These are phyloP conservation scores for Claviceps lovelessii DNA, from an alignment of 2,329 filamentous ascomycete genomes.

Conservation along the genomic window DNA sequence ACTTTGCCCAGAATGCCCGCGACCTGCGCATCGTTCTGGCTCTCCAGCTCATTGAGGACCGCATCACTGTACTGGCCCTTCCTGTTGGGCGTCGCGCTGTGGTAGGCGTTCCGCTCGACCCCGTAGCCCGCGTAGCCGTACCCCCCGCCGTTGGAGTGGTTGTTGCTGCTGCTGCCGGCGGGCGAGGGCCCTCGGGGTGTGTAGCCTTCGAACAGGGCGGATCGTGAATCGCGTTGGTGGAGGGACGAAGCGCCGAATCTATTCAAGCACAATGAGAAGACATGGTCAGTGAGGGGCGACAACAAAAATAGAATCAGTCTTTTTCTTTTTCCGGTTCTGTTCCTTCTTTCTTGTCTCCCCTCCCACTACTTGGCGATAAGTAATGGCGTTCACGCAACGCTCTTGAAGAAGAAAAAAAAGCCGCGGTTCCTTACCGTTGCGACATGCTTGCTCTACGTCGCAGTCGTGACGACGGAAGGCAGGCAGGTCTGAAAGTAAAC, in stretches of 20 bases:
- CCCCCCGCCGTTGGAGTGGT: background rate
- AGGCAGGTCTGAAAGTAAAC: background rate
- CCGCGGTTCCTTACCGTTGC: slow-evolving; percentile 16
- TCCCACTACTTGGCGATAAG: no score
- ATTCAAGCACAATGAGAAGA: background rate
- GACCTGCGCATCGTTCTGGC: slow-evolving; percentile 83
- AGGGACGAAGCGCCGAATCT: slow-evolving; percentile 56
- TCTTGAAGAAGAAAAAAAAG: background rate
- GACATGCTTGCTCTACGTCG: slow-evolving; percentile 13
- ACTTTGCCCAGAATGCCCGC: slow-evolving; percentile 88
- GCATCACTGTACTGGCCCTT: slow-evolving; percentile 88
- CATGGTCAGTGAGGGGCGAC: background rate
- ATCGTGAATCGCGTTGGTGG: slow-evolving; percentile 59
- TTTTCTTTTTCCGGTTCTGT: no score
- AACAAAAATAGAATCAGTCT: no score
- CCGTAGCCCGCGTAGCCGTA: slow-evolving; percentile 32
- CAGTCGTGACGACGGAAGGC: background rate
- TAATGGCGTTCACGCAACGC: no score
- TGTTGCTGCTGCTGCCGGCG: slow-evolving; percentile 5
- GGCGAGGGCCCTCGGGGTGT: slow-evolving; percentile 27
- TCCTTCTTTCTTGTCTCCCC: no score
- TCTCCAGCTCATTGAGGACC: slow-evolving; percentile 84
- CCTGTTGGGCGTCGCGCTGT: slow-evolving; percentile 56
- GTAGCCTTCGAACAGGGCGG: slow-evolving; percentile 64
- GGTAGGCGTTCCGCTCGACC: slow-evolving; percentile 28